Conservation (phyloP, 2,329 filamentous ascomycete species). For the Talaromyces verruculosus region DNA sequence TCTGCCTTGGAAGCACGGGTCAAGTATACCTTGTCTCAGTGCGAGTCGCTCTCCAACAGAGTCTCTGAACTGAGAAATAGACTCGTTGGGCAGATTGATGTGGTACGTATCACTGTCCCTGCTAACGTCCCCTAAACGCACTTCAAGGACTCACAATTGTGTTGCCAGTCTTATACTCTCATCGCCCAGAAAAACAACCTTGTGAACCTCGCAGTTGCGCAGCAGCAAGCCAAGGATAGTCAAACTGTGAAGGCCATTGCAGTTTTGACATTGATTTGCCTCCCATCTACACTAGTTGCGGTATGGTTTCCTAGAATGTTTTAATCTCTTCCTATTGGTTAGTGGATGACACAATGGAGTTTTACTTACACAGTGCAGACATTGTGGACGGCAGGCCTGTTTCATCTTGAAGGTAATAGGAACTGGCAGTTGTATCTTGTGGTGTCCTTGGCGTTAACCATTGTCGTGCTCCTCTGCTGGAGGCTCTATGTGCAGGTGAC, state of each 20-base stretch:
- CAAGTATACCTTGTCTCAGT: neutral
- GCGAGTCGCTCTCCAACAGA: neutral
- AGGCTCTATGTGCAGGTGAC: neutral
- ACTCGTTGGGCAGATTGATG: neutral
- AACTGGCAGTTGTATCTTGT: neutral
- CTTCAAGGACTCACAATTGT: neutral
- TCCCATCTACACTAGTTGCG: constrained; percentile 8
- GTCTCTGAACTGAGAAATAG: neutral
- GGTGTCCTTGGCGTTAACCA: neutral
- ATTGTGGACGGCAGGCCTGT: constrained; percentile 1
- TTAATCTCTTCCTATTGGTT: neutral
- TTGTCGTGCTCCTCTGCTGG: neutral
- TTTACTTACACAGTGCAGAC: neutral
- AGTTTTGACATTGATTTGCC: neutral
- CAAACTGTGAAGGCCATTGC: neutral
- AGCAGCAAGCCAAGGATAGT: constrained; percentile 1
- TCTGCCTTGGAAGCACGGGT: neutral
- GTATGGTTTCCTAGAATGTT: neutral
- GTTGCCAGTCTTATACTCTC: neutral
- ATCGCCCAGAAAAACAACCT: neutral
- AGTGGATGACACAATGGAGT: neutral
- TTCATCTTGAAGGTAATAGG: neutral
- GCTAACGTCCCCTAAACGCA: neutral
- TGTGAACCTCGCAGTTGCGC: constrained; percentile 1
- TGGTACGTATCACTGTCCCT: neutral